These are phyloP conservation scores for Bauhinia variegata DNA, from an alignment of 306 rosid species.

Conservation along the genomic window DNA sequence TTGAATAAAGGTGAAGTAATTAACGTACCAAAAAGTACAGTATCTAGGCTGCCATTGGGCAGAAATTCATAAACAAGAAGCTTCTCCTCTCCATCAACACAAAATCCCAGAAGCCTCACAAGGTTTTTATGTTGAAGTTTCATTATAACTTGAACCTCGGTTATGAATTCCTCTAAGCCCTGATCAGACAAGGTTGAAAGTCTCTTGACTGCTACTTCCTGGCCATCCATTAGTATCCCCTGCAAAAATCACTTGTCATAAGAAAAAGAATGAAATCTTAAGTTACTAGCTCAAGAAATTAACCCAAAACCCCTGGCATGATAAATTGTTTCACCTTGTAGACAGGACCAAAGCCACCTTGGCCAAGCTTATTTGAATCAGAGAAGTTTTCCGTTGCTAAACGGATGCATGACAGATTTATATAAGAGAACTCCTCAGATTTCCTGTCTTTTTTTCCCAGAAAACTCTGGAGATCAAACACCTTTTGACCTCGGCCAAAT, in stretches of 20 bases:
- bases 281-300: no score
- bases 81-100: constrained; percentile 63
- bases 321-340: constrained; percentile 54
- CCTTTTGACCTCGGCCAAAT: not conserved
- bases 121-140: constrained; percentile 80
- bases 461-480: constrained; percentile 6
- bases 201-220: constrained; percentile 72
- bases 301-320: not conserved
- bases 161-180: constrained; percentile 64
- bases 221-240: constrained; percentile 56
- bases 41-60: constrained; percentile 66
- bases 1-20: not conserved
- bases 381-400: constrained; percentile 60
- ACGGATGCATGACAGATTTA: constrained; percentile 52
- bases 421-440: constrained; percentile 41
- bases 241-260: constrained; percentile 24
- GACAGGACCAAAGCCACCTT: constrained; percentile 84
- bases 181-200: constrained; percentile 61
- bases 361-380: constrained; percentile 63
- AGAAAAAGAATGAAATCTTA: not conserved
- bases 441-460: constrained; percentile 1
- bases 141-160: constrained; percentile 57
- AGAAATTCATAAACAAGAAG: constrained; percentile 67
- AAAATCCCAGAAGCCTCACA: constrained; percentile 72
- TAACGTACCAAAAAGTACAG: constrained; percentile 50